phyloP scores from a whole-genome alignment of 345 rosid genomes.

The Aquilaria sinensis region DNA sequence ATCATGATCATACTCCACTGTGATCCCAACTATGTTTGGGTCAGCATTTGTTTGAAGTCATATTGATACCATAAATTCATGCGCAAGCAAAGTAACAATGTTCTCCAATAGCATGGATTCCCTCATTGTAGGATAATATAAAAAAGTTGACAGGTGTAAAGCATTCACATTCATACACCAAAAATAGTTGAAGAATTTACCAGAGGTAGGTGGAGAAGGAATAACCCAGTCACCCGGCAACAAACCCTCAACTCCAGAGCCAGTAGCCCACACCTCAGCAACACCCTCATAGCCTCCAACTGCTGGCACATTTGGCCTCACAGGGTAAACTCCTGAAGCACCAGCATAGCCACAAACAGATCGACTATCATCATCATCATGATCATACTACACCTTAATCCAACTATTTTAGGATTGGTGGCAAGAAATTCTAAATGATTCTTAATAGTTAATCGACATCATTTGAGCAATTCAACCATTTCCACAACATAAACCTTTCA shows the following conservation, averaged over 20 bases:
- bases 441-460: background rate
- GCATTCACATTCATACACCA: background rate
- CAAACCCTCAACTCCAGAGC: conserved; percentile 55
- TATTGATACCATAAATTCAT: no score
- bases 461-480: background rate
- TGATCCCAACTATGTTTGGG: no score
- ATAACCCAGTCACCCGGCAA: conserved; percentile 82
- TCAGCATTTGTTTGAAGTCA: no score
- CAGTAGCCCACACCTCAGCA: conserved; percentile 69
- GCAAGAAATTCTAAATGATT: no score
- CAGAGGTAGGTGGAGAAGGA: conserved; percentile 81
- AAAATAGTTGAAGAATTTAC: conserved; percentile 21
- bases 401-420: no score
- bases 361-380: background rate
- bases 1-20: no score
- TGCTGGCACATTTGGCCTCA: conserved; percentile 84
- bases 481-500: background rate
- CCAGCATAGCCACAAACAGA: conserved; percentile 1
- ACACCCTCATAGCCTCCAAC: conserved; percentile 96
- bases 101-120: no score
- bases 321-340: conserved; percentile 74
- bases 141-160: background rate
- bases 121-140: no score
- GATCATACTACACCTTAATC: background rate
- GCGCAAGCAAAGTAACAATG: no score